Percentiles rank a stretch among this genome's conserved stretches.
Conservation (phyloP, 2,329 filamentous ascomycete genomes). For the Curvularia verruculosa region DNA sequence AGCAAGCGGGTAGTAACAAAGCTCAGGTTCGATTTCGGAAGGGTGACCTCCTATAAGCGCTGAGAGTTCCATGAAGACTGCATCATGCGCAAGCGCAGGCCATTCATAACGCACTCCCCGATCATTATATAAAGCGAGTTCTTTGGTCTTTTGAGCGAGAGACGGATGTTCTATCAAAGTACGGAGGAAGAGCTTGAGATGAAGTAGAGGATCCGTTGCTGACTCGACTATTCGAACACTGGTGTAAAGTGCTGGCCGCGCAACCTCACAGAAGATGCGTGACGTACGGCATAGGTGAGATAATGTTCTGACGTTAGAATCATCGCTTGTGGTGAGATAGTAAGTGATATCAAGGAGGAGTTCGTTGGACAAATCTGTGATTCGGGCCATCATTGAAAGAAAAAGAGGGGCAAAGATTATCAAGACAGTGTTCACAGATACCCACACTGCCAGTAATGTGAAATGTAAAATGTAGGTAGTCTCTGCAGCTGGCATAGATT, state of each 20-base stretch:
- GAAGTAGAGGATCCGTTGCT: not conserved
- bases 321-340: conserved; percentile 3
- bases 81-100: conserved; percentile 5
- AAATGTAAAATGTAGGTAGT: not conserved
- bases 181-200: conserved; percentile 9
- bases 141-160: conserved; percentile 7
- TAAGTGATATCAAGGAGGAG: conserved; percentile 9
- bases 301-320: conserved; percentile 4
- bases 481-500: not conserved
- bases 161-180: conserved; percentile 8
- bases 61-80: conserved; percentile 1
- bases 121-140: conserved; percentile 6
- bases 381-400: conserved; percentile 4
- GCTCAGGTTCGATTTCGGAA: conserved; percentile 4
- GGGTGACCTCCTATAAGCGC: not conserved
- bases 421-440: not conserved
- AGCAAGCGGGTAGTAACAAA: conserved; percentile 12
- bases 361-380: conserved; percentile 13
- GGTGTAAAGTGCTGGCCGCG: conserved; percentile 17
- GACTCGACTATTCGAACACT: conserved; percentile 4
- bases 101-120: not conserved
- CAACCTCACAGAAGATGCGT: conserved; percentile 5
- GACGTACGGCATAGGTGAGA: conserved; percentile 10
- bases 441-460: not conserved
- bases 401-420: not conserved